Evolutionary conservation across 2,329 filamentous ascomycete species (phyloP).

Genomic region (Chaetomium olivaceum): DNA sequence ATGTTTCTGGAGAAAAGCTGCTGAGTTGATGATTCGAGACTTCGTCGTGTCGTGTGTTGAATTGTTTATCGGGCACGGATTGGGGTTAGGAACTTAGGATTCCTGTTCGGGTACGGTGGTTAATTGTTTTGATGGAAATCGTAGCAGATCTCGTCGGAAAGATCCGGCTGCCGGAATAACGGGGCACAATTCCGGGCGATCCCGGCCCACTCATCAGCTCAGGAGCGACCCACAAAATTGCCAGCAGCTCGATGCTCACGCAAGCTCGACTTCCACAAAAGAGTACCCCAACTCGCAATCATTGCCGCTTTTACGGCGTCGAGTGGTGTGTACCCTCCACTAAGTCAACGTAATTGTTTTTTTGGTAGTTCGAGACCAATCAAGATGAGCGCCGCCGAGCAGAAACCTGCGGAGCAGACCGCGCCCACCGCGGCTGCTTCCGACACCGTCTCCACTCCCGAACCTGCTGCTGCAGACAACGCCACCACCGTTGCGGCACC

Average conservation of each 20-base stretch:
- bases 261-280: background rate
- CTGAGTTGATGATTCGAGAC: background rate
- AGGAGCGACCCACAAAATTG: background rate
- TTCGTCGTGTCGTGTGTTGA: no score
- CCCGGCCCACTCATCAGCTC: background rate
- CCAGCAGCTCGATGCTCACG: background rate
- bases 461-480: background rate
- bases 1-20: background rate
- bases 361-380: no score
- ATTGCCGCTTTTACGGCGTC: background rate
- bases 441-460: background rate
- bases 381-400: constrained; percentile 3
- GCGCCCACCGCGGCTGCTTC: background rate
- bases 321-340: background rate
- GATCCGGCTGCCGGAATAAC: background rate
- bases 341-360: background rate
- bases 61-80: no score
- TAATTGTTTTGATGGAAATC: background rate
- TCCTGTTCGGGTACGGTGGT: background rate
- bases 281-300: background rate
- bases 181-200: background rate
- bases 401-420: background rate
- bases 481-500: background rate
- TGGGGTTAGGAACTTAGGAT: background rate
- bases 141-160: background rate